Conservation (phyloP, 2,329 filamentous ascomycete species). For the Fusarium sp. region DNA sequence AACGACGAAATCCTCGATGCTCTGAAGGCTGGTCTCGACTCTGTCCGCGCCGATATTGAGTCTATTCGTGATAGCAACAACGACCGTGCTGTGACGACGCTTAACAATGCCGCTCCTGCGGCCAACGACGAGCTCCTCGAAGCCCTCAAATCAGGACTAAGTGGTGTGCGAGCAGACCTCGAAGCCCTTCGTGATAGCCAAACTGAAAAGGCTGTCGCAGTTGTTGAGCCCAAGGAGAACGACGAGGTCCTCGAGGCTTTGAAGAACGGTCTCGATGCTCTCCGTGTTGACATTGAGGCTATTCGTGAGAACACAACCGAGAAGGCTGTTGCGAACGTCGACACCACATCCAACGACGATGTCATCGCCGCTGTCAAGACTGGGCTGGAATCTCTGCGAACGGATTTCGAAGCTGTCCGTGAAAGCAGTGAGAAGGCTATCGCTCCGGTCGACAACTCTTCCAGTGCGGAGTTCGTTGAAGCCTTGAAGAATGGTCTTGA, state of each 20-base stretch:
- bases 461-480: conserved; percentile 36
- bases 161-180: conserved; percentile 80
- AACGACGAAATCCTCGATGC: conserved; percentile 92
- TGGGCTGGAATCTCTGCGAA: conserved; percentile 33
- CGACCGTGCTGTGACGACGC: conserved; percentile 61
- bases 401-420: conserved; percentile 59
- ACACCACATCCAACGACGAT: conserved; percentile 36
- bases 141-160: conserved; percentile 84
- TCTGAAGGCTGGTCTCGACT: conserved; percentile 82
- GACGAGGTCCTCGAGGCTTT: conserved; percentile 83
- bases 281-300: conserved; percentile 41
- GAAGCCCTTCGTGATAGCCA: conserved; percentile 74
- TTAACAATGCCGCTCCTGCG: conserved; percentile 55
- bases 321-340: conserved; percentile 37
- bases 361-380: conserved; percentile 38
- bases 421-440: conserved; percentile 65
- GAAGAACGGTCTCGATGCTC: conserved; percentile 39
- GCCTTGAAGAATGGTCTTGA: conserved; percentile 40
- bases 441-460: conserved; percentile 27
- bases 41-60: conserved; percentile 82
- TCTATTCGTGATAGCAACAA: conserved; percentile 71
- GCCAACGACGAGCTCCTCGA: conserved; percentile 90
- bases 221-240: conserved; percentile 66
- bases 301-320: conserved; percentile 70
- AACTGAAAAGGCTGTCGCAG: conserved; percentile 57